Conservation (phyloP, 2,329 filamentous ascomycete genomes). For the Fusarium aywerte region DNA sequence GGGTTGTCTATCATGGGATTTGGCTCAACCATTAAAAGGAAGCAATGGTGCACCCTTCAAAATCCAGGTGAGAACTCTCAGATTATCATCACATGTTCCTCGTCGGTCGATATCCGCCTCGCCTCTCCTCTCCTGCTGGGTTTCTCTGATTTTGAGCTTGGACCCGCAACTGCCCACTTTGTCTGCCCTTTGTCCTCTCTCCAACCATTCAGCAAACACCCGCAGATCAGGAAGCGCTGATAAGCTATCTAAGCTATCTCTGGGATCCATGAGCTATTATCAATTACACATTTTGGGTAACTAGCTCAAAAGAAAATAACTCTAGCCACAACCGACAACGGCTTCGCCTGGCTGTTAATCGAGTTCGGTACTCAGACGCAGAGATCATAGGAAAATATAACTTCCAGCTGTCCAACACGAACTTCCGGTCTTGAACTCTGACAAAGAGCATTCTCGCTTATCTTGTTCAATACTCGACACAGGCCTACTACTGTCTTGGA, state of each 20-base stretch:
- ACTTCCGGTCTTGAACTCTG: background rate
- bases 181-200: conserved; percentile 21
- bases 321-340: conserved; percentile 37
- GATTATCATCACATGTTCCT: conserved; percentile 21
- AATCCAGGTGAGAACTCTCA: background rate
- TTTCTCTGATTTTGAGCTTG: conserved; percentile 1
- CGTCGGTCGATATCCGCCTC: conserved; percentile 23
- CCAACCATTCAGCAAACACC: conserved; percentile 33
- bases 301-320: conserved; percentile 35
- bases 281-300: conserved; percentile 31
- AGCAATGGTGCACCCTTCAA: background rate
- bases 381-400: conserved; percentile 23
- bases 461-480: background rate
- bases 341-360: conserved; percentile 19
- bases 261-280: conserved; percentile 37
- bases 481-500: background rate
- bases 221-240: conserved; percentile 33
- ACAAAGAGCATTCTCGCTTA: background rate
- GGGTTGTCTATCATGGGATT: conserved; percentile 8
- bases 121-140: conserved; percentile 19
- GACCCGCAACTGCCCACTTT: conserved; percentile 40
- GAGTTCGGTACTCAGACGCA: conserved; percentile 6
- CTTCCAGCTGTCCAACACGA: conserved; percentile 15
- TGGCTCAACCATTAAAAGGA: conserved; percentile 23
- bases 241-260: conserved; percentile 49